Base-by-base conservation (phyloP, 2,329 filamentous ascomycete species). In the Aspergillus viridinutans region DNA sequence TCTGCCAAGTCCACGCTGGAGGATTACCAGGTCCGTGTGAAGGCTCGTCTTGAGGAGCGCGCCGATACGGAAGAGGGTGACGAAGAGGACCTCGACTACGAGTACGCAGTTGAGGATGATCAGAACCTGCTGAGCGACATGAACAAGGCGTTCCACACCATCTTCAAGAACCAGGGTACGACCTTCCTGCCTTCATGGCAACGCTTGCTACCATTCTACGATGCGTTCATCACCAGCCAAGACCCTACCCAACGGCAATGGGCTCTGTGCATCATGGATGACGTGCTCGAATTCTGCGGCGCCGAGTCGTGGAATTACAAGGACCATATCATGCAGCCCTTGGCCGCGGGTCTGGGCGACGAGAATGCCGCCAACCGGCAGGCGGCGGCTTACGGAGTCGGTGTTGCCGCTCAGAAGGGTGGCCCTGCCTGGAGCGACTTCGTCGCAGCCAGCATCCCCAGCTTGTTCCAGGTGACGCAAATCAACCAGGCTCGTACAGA, bases 61-160 rank as follows among this genome's bases (percentile, higher is more conserved):
- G 88, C 85, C 49, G 89, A 93, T 23, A 85, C 87, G 2, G 92
- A 95, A 53, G 93, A 97, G 57, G 92, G 88, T 17, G 93, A 97
- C 63, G 92, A 97, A 68, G 88, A 94, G 58, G 88, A 88, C 17
- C 90, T 97, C 65, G 93, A 97, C 53, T 85, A 88, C 48, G 82
- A 95, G 32, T 89, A 95, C 66, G 94, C 93, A 12, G 92, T 99
- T 50, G 94, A 99, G 74, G 94, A 99, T 65, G 94, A 99, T 71
- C 93, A 97, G 76, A 96, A 92, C 23, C 82, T 99, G 20, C 83
- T 99, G 47, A 96, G 92, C 1, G 94, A 99, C 71, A 99, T 99
- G 94, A 99, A 99, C 85, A 99, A 99, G 81, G 93, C 94, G 0
- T 99, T 96, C 83, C 94, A 99, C 76, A 93, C 92, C 59, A 91